These are phyloP conservation scores for Myxozyma udenii DNA, from an alignment of 805 yeast species.

Conservation along the genomic window DNA sequence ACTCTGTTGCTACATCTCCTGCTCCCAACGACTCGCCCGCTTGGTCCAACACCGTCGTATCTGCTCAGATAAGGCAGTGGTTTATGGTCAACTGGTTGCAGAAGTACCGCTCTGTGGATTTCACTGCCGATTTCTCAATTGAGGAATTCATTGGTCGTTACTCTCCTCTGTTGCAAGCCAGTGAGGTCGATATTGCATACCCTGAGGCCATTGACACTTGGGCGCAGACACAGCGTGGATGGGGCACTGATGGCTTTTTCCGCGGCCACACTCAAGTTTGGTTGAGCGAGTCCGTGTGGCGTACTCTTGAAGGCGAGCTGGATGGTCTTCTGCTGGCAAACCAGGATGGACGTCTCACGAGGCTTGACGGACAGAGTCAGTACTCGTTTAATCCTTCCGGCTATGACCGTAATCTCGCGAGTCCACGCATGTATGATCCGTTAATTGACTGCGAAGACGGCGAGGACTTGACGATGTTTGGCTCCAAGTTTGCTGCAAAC, in stretches of 20 bases:
- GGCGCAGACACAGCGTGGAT: slow-evolving; percentile 39
- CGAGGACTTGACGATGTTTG: slow-evolving; percentile 27
- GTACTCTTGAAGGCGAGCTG: slow-evolving; percentile 37
- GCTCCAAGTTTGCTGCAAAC: slow-evolving; percentile 28
- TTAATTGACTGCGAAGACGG: not conserved
- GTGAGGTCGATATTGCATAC: slow-evolving; percentile 29
- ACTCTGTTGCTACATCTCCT: slow-evolving; percentile 22
- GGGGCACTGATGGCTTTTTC: slow-evolving; percentile 38
- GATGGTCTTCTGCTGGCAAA: slow-evolving; percentile 20
- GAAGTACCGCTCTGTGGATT: slow-evolving; percentile 38
- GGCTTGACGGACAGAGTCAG: not conserved
- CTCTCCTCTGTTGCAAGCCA: slow-evolving; percentile 35
- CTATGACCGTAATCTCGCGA: slow-evolving; percentile 9
- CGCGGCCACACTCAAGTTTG: slow-evolving; percentile 40
- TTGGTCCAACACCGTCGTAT: slow-evolving; percentile 40
- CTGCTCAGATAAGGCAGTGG: slow-evolving; percentile 40
- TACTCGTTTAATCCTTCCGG: not conserved
- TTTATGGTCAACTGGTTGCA: slow-evolving; percentile 42
- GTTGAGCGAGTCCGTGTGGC: slow-evolving; percentile 41
- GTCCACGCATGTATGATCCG: slow-evolving; percentile 1
- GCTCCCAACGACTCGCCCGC: slow-evolving; percentile 17
- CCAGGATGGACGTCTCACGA: not conserved
- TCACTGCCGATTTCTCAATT: slow-evolving; percentile 42
- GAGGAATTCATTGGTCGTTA: slow-evolving; percentile 41
- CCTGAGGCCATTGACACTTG: slow-evolving; percentile 36